phyloP scores from a whole-genome alignment of 208 protist species.

The Zelonia costaricensis region DNA sequence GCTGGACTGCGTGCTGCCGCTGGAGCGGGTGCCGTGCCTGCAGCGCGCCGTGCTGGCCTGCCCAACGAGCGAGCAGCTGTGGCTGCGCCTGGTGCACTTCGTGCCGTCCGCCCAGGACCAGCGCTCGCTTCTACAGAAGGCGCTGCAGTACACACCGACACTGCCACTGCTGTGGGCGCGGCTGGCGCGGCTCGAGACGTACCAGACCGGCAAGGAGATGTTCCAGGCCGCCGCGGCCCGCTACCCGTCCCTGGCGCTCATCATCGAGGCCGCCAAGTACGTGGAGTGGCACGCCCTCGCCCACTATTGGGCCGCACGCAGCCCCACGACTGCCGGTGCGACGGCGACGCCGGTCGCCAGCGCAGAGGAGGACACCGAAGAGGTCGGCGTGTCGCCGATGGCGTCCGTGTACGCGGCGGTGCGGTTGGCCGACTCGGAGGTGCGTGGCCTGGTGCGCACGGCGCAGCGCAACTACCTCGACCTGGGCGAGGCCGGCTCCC shows the following conservation, averaged over 20 bases:
- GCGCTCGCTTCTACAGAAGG: conserved; percentile 54
- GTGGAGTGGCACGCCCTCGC: conserved; percentile 57
- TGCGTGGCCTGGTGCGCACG: conserved; percentile 29
- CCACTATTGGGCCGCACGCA: conserved; percentile 26
- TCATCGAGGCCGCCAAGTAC: conserved; percentile 80
- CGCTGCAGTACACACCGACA: conserved; percentile 59
- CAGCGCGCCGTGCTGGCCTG: conserved; percentile 75
- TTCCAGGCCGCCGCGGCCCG: conserved; percentile 61
- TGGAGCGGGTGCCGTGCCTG: conserved; percentile 53
- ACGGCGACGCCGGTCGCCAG: not conserved
- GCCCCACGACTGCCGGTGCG: not conserved
- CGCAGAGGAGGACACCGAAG: not conserved
- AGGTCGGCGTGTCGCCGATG: not conserved
- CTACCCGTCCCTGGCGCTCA: conserved; percentile 66
- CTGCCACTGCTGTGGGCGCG: conserved; percentile 73
- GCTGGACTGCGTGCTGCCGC: conserved; percentile 46
- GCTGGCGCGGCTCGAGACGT: conserved; percentile 61
- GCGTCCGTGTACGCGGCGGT: not conserved
- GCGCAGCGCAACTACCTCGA: conserved; percentile 37
- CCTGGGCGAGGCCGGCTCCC: conserved; percentile 27
- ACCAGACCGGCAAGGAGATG: conserved; percentile 61
- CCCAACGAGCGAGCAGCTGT: conserved; percentile 69
- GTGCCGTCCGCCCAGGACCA: conserved; percentile 52
- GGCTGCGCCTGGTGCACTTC: conserved; percentile 62
- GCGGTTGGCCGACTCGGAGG: conserved; percentile 11